These are phyloP conservation scores for Casuarina cunninghamiana DNA, from an alignment of 306 rosid species.

Conservation along the genomic window DNA sequence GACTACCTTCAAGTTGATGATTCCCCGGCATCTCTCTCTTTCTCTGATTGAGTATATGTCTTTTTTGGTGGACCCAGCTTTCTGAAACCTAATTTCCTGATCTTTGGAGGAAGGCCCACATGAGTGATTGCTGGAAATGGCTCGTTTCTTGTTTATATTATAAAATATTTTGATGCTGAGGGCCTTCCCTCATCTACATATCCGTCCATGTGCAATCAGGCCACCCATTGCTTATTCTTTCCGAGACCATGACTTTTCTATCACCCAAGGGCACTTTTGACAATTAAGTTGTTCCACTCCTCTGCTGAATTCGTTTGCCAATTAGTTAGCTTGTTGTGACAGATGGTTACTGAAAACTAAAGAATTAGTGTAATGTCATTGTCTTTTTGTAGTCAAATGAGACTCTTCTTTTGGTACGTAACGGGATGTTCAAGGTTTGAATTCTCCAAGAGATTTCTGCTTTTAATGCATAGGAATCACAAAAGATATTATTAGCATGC, in stretches of 20 bases:
- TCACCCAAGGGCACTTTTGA: neutral
- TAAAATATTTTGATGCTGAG: conserved; percentile 23
- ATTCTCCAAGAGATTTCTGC: too few relatives aligned
- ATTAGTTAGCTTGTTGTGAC: neutral
- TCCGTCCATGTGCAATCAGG: conserved; percentile 27
- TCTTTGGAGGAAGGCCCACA: conserved; percentile 62
- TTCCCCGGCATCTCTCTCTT: conserved; percentile 46
- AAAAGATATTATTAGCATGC: too few relatives aligned
- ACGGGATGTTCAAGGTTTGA: neutral
- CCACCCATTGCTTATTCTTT: conserved; percentile 16
- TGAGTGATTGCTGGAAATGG: conserved; percentile 58
- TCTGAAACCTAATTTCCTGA: conserved; percentile 65
- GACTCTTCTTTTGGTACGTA: neutral
- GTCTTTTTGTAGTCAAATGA: too few relatives aligned
- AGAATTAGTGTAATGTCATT: too few relatives aligned
- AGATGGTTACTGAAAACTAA: neutral
- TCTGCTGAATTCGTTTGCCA: neutral
- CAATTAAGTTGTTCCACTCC: neutral
- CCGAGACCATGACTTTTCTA: conserved; percentile 18
- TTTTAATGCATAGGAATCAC: too few relatives aligned
- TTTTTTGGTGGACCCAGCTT: conserved; percentile 57
- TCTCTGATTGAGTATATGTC: conserved; percentile 63
- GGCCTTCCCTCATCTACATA: conserved; percentile 30
- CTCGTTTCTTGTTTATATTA: conserved; percentile 39
- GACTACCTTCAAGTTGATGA: conserved; percentile 51